phyloP scores from a whole-genome alignment of 768 basidiomycete genomes.

The Chalciporus chontae region DNA sequence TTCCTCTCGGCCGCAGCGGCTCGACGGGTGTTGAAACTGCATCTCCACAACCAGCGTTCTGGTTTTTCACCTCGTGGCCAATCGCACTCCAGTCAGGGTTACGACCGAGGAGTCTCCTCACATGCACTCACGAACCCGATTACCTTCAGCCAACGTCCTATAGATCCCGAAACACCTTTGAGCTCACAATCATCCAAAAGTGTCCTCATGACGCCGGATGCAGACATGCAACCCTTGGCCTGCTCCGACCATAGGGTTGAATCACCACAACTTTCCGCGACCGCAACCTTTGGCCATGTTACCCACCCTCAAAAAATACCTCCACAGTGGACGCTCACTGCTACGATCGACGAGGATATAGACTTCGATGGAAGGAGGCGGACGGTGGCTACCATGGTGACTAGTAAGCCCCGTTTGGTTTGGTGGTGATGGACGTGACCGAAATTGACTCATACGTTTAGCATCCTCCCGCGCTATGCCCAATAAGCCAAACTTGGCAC shows the following conservation, averaged over 20 bases:
- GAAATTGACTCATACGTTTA: constrained; percentile 1
- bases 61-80: not conserved
- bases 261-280: not conserved
- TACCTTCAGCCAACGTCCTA: constrained; percentile 15
- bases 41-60: constrained; percentile 20
- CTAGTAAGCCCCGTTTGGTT: constrained; percentile 8
- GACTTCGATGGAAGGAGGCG: not conserved
- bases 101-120: not conserved
- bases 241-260: not conserved
- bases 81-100: too few relatives aligned
- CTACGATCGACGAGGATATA: not conserved
- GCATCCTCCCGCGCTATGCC: not conserved
- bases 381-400: constrained; percentile 1
- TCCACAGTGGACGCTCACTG: constrained; percentile 6
- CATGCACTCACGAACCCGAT: constrained; percentile 15
- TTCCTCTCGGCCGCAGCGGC: constrained; percentile 37
- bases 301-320: not conserved
- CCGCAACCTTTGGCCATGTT: not conserved
- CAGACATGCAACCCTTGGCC: not conserved
- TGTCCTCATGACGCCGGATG: not conserved
- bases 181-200: not conserved
- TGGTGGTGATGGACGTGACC: not conserved
- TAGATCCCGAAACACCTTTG: not conserved
- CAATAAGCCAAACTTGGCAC: constrained; percentile 29
- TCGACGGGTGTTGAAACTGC: constrained; percentile 13